Base-by-base conservation (phyloP, 306 rosid species). In the Prunus padus region DNA sequence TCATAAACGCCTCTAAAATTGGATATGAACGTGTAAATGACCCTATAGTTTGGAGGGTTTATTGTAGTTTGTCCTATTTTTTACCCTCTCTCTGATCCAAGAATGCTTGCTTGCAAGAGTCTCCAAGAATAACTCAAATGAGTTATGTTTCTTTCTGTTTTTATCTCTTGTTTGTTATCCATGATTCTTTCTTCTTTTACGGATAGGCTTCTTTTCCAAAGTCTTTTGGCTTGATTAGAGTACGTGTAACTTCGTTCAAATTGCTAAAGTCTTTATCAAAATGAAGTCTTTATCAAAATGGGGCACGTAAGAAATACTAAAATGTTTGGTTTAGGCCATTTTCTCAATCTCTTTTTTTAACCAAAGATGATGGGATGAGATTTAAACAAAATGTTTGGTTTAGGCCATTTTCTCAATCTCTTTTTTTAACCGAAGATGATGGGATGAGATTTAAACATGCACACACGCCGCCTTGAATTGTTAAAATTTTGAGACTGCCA, bases 371-470 rank as follows among this genome's bases (percentile, higher is more conserved):
- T 57, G 40, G 60, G 78, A 76, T 75, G 76, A 76, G 71, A 80
- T 81, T 33, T 76, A n/a, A n/a, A n/a, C n/a, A n/a, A n/a, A n/a
- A n/a, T 80, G 79, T 82, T 82, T 77, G 90, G 87, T 84, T 82
- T 42, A 72, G 54, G 82, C 85, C 85, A 71, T 82, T 84, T 87
- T 47, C 84, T 80, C 67, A 59, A 30, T 9, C 42, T 69, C 40
- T 47, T 47, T 4, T 47, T 47, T 47, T 16, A 47, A 47, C 51
- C n/a, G n/a, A n/a, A n/a, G 51, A 11, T 18, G 71, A 62, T 56
- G 33, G 59, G 78, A 76, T 75, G 76, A 76, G 70, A 80, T 81
- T 31, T 76, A 85, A 79, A 82, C 82, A 77, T 66, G 59, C 65
- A 69, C 42, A 66, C 28, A 65, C 82, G 73, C n/a, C n/a, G 71